Percentiles rank a stretch among this genome's conserved stretches.
Conservation (phyloP, 2,329 filamentous ascomycete genomes). For the Ophiostoma australiae region DNA sequence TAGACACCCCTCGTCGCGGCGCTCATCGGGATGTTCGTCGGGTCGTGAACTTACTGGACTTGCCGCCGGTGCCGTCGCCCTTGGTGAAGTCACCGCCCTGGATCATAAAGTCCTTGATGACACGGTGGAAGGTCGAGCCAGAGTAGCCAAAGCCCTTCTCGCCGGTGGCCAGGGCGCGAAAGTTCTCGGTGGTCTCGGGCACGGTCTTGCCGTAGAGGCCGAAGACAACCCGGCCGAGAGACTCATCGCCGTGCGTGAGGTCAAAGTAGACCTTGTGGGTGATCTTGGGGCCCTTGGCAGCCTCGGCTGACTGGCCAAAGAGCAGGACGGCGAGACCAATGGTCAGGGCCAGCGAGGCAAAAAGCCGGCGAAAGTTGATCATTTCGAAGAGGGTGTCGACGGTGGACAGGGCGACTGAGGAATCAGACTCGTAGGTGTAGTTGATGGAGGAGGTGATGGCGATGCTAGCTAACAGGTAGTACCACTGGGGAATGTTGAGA, state of each 20-base stretch:
- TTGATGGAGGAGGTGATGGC: constrained; percentile 5
- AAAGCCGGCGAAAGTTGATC: constrained; percentile 66
- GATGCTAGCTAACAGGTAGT: constrained; percentile 14
- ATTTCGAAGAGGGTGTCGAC: constrained; percentile 42
- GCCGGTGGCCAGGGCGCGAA: constrained; percentile 74
- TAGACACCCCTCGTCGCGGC: too few relatives aligned
- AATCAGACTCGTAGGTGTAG: neutral
- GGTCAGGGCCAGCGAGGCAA: constrained; percentile 70
- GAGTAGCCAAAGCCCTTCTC: constrained; percentile 83
- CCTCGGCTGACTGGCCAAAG: constrained; percentile 69
- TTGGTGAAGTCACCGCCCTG: constrained; percentile 86
- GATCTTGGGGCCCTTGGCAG: constrained; percentile 85
- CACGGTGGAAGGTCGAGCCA: constrained; percentile 79
- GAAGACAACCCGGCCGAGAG: constrained; percentile 69
- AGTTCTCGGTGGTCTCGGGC: constrained; percentile 69
- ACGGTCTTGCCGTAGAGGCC: constrained; percentile 85
- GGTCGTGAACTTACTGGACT: constrained; percentile 60
- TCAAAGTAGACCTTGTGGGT: constrained; percentile 94
- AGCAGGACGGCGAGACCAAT: constrained; percentile 69
- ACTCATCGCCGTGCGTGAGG: constrained; percentile 69
- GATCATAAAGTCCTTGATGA: constrained; percentile 90
- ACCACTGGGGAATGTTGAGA: constrained; percentile 20
- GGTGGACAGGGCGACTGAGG: neutral
- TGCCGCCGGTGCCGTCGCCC: constrained; percentile 76
- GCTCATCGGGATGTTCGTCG: too few relatives aligned